Conservation (phyloP, 805 yeast genomes). For the Lipomyces chichibuensis region DNA sequence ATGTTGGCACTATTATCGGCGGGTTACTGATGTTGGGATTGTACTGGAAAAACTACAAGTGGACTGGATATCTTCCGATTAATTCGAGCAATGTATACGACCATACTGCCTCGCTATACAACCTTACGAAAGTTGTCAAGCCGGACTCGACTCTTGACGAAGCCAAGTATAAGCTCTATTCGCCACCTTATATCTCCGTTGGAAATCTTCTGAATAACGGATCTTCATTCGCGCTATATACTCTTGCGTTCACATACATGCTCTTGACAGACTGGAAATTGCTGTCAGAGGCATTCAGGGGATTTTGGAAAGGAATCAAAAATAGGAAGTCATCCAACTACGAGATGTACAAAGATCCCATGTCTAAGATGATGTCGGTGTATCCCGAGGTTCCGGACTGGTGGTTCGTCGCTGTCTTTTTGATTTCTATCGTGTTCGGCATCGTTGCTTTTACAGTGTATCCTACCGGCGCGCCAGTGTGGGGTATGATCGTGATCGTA, state of each 20-base stretch:
- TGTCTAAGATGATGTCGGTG: slow-evolving; percentile 56
- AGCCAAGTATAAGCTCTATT: slow-evolving; percentile 56
- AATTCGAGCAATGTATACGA: slow-evolving; percentile 51
- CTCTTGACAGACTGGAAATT: slow-evolving; percentile 46
- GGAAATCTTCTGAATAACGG: slow-evolving; percentile 58
- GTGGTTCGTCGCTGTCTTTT: slow-evolving; percentile 61
- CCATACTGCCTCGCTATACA: slow-evolving; percentile 44
- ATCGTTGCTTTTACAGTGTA: slow-evolving; percentile 47
- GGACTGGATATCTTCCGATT: slow-evolving; percentile 48
- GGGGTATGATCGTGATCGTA: slow-evolving; percentile 64
- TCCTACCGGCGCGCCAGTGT: slow-evolving; percentile 58
- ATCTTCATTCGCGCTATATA: slow-evolving; percentile 55
- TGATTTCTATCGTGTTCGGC: slow-evolving; percentile 45
- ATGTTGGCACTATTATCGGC: slow-evolving; percentile 49
- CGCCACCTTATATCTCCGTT: slow-evolving; percentile 59
- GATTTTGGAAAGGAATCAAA: slow-evolving; percentile 2
- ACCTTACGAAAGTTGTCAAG: slow-evolving; percentile 54
- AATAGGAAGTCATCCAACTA: background rate
- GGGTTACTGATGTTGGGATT: slow-evolving; percentile 58
- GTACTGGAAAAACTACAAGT: slow-evolving; percentile 55
- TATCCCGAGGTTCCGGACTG: slow-evolving; percentile 74
- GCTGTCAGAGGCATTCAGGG: slow-evolving; percentile 29
- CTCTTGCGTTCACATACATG: slow-evolving; percentile 56
- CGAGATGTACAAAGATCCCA: slow-evolving; percentile 8
- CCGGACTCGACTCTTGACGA: slow-evolving; percentile 52